Base-by-base conservation (phyloP, 2,329 filamentous ascomycete genomes). In the Ophiostoma triangulosporum region DNA sequence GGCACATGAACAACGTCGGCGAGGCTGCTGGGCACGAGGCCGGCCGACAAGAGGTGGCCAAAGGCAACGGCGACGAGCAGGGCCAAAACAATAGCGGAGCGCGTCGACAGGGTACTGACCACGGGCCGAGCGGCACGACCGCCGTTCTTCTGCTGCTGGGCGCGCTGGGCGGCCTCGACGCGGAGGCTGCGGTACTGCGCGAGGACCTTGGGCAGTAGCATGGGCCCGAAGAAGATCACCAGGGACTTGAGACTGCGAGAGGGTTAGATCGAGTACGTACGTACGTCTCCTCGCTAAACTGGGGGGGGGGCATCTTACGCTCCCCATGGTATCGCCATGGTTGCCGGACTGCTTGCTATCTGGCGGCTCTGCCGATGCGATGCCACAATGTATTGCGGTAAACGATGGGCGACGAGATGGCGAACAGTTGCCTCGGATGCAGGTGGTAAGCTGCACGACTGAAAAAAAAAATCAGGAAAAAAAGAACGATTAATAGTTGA, bases 171-270 rank as follows among this genome's bases (percentile, higher is more conserved):
- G 2, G 74, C 71, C n/a, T 70, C 68, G 57, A 67, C 62, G 59
- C 70, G 71, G 46, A 73, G 52, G 43, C 74, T 74, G 60, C 80
- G 80, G 70, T 86, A 86, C 71, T 78, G 81, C 57, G 71, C 67
- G 54, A 88, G 70, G 54, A 75, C 73, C 62, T 80, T 81, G 51
- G 85, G 84, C 36, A 91, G 66, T 59, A 90, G 70, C 58, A 87
- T 73, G 31, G 87, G 86, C 3, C 83, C 86, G 64, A 90, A 75
- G 70, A 82, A 76, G 62, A 81, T 65, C 62, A 74, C 64, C 58
- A 81, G 69, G 61, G 76, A 74, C 59, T 76, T 75, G 62, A 80
- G 69, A 52, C 74, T 78, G 58, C 53, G 48, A 38, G 17, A n/a
- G 48, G 48, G 31, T 12, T n/a, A n/a, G n/a, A n/a, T n/a, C n/a